Evolutionary conservation across 2,329 filamentous ascomycete genomes (phyloP).

Genomic region (Alternaria postmessia): DNA sequence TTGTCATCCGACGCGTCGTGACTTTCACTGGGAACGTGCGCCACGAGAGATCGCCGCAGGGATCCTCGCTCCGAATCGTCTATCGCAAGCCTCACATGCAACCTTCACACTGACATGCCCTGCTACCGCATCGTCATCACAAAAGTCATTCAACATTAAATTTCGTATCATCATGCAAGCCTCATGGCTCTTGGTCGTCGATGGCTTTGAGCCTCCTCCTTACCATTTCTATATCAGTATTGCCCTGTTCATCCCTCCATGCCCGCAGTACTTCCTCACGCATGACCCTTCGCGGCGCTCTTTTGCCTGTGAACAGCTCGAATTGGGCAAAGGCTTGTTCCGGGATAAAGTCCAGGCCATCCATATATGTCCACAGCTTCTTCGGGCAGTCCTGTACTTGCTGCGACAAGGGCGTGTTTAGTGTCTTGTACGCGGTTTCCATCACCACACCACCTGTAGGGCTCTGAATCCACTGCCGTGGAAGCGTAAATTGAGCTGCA

Average conservation of each 20-base stretch:
- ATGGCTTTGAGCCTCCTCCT: slow-evolving; percentile 45
- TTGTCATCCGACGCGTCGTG: slow-evolving; percentile 36
- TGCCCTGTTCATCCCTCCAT: slow-evolving; percentile 46
- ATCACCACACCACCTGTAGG: slow-evolving; percentile 78
- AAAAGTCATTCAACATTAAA: neutral
- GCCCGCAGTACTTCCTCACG: slow-evolving; percentile 65
- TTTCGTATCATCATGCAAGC: neutral
- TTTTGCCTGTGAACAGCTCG: slow-evolving; percentile 78
- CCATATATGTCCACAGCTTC: slow-evolving; percentile 76
- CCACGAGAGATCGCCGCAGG: slow-evolving; percentile 24
- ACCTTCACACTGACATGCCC: neutral
- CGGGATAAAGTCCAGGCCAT: slow-evolving; percentile 77
- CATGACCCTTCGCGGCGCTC: slow-evolving; percentile 76
- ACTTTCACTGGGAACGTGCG: slow-evolving; percentile 31
- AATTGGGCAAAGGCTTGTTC: slow-evolving; percentile 85
- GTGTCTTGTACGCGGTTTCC: slow-evolving; percentile 75
- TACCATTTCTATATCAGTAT: slow-evolving; percentile 42
- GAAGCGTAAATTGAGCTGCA: slow-evolving; percentile 74
- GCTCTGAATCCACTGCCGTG: slow-evolving; percentile 73
- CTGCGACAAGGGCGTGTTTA: slow-evolving; percentile 73
- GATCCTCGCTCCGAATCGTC: slow-evolving; percentile 4
- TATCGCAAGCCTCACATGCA: neutral
- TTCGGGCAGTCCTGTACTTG: slow-evolving; percentile 70
- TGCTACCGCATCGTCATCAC: neutral
- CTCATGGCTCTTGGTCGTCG: slow-evolving; percentile 46